These are phyloP conservation scores for Fusarium chuoi DNA, from an alignment of 2,329 filamentous ascomycete species.

Conservation along the genomic window DNA sequence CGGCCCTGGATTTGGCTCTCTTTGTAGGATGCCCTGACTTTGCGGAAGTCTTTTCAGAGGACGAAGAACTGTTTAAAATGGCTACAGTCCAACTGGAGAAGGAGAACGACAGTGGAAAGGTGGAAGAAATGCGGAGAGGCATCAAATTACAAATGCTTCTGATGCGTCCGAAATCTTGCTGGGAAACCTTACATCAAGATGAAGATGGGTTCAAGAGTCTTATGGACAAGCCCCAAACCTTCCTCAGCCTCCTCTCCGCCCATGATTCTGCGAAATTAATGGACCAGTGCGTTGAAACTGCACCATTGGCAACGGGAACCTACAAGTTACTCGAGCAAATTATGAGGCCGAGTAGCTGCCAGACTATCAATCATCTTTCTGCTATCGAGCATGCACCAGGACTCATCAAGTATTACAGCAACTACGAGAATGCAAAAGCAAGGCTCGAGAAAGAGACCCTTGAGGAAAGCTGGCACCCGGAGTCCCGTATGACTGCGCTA, in stretches of 20 bases:
- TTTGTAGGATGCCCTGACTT: conserved; percentile 11
- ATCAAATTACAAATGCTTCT: conserved; percentile 26
- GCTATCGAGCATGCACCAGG: not conserved
- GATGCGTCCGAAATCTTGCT: conserved; percentile 6
- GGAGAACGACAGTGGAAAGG: too few species aligned
- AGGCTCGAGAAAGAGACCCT: not conserved
- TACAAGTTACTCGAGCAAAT: conserved; percentile 5
- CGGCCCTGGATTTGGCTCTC: conserved; percentile 31
- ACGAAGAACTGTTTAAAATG: conserved; percentile 7
- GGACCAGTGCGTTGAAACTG: not conserved
- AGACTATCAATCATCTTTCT: not conserved
- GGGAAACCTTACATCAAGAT: not conserved
- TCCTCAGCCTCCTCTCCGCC: not conserved
- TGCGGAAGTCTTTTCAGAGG: conserved; percentile 10
- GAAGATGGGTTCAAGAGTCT: not conserved
- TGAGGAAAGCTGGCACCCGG: not conserved
- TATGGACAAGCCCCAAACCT: not conserved
- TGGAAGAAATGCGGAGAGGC: not conserved
- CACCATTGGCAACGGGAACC: not conserved
- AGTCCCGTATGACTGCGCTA: not conserved
- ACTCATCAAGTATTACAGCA: conserved; percentile 13
- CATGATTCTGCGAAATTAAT: conserved; percentile 11
- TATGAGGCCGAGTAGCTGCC: not conserved
- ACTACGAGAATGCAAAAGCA: not conserved
- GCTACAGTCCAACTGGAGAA: not conserved